These are phyloP conservation scores for Chaetomium cochliodes DNA, from an alignment of 495 filamentous ascomycete species.

Conservation along the genomic window DNA sequence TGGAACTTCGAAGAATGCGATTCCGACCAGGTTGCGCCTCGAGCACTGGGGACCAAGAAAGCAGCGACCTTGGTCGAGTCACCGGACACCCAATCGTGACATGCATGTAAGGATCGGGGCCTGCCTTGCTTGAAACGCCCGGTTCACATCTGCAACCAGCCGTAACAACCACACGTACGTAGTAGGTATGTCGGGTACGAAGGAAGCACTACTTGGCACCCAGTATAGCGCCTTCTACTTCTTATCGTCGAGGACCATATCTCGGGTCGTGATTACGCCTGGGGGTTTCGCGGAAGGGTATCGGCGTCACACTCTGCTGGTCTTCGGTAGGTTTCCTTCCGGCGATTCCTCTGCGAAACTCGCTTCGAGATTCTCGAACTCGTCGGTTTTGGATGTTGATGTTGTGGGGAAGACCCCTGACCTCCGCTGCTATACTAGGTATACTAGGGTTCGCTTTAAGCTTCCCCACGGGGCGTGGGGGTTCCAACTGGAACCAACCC, in stretches of 20 bases:
- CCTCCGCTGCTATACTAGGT: too few species aligned
- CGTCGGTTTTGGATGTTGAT: not conserved
- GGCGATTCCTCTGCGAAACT: too few species aligned
- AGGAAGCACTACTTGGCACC: too few species aligned
- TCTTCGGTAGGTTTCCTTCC: too few species aligned
- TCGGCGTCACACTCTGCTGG: not conserved
- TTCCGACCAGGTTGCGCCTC: not conserved
- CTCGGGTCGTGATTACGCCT: too few species aligned
- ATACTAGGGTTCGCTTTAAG: not conserved
- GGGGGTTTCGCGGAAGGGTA: not conserved
- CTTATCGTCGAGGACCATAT: too few species aligned
- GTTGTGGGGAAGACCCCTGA: not conserved
- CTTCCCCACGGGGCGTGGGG: conserved; percentile 30
- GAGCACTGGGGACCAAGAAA: conserved; percentile 5
- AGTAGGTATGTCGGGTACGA: too few species aligned
- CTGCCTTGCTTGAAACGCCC: not conserved
- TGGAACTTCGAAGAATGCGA: conserved; percentile 11
- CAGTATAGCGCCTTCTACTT: too few species aligned
- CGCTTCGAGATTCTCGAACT: not conserved
- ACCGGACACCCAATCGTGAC: conserved; percentile 1
- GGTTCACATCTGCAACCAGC: not conserved
- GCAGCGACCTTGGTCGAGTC: conserved; percentile 5
- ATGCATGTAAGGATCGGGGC: conserved; percentile 7
- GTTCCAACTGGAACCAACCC: conserved; percentile 12
- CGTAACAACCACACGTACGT: too few species aligned